Conservation (phyloP, 2,329 filamentous ascomycete genomes). For the Colletotrichum graminicola region DNA sequence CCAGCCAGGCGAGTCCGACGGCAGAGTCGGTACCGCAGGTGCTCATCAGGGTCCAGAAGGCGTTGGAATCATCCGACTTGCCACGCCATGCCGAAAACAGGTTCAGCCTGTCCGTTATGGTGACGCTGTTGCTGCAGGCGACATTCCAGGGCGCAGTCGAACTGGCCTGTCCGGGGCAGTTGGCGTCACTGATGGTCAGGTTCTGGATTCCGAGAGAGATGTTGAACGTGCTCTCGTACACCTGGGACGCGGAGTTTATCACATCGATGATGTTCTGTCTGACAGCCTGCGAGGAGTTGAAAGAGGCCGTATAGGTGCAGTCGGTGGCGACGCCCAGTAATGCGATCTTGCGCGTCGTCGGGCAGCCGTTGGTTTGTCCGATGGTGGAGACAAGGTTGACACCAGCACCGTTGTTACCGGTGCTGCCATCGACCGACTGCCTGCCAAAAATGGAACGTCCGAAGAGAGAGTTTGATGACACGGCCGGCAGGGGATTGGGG, state of each 20-base stretch:
- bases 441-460: constrained; percentile 80
- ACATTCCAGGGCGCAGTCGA: constrained; percentile 86
- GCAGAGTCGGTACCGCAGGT: constrained; percentile 85
- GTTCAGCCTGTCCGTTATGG: constrained; percentile 84
- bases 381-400: constrained; percentile 84
- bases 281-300: constrained; percentile 74
- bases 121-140: constrained; percentile 71
- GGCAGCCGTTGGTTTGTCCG: constrained; percentile 86
- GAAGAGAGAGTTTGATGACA: constrained; percentile 76
- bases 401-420: constrained; percentile 80
- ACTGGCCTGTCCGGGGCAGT: constrained; percentile 79
- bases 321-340: constrained; percentile 93
- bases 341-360: constrained; percentile 89
- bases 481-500: constrained; percentile 65
- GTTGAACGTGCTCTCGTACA: constrained; percentile 94
- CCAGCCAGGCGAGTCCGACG: constrained; percentile 93
- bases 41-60: constrained; percentile 92
- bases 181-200: constrained; percentile 78
- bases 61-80: constrained; percentile 80
- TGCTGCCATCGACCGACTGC: constrained; percentile 74
- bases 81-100: constrained; percentile 92
- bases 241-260: constrained; percentile 86
- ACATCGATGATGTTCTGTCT: constrained; percentile 82
- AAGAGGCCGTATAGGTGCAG: constrained; percentile 84
- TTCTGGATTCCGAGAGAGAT: constrained; percentile 93